Conservation (phyloP, 2,329 filamentous ascomycete species). For the Epicoccum nigrum region DNA sequence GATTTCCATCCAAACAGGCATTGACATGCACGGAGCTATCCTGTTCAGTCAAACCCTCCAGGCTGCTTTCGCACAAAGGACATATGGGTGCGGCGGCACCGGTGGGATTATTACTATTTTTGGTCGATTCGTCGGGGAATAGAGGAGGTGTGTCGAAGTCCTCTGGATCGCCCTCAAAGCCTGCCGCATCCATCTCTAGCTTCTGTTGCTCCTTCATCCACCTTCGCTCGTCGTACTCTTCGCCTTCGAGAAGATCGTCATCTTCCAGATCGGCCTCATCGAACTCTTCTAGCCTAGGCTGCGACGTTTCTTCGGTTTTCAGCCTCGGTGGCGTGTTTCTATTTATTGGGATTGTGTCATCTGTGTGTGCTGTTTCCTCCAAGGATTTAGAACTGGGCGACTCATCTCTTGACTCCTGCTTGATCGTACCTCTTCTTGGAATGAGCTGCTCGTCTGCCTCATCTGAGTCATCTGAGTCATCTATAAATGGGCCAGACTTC, state of each 20-base stretch:
- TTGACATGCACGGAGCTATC: constrained; percentile 88
- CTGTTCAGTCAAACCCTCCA: constrained; percentile 63
- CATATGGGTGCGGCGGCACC: constrained; percentile 57
- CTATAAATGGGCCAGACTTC: constrained; percentile 68
- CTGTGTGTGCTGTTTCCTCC: constrained; percentile 21
- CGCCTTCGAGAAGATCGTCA: constrained; percentile 62
- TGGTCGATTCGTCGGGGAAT: constrained; percentile 38
- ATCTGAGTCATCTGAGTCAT: constrained; percentile 69
- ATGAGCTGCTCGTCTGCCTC: constrained; percentile 12
- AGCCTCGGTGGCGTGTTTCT: constrained; percentile 34
- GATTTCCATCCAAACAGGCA: constrained; percentile 84
- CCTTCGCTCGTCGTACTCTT: constrained; percentile 59
- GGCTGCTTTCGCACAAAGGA: constrained; percentile 75
- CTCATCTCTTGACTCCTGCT: constrained; percentile 14
- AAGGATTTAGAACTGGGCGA: constrained; percentile 29
- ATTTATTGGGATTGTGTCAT: constrained; percentile 12
- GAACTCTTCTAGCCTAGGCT: constrained; percentile 54
- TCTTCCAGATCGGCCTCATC: constrained; percentile 65
- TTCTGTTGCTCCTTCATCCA: constrained; percentile 76
- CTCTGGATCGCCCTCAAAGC: constrained; percentile 50
- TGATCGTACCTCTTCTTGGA: constrained; percentile 32
- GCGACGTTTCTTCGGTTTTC: constrained; percentile 58
- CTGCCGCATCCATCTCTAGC: constrained; percentile 58
- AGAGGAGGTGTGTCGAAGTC: constrained; percentile 58
- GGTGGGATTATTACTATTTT: constrained; percentile 5